Evolutionary conservation across 805 yeast genomes (phyloP), one percentile per base, ranked within the genome.

Genomic region (Metschnikowia noctiluminum): DNA sequence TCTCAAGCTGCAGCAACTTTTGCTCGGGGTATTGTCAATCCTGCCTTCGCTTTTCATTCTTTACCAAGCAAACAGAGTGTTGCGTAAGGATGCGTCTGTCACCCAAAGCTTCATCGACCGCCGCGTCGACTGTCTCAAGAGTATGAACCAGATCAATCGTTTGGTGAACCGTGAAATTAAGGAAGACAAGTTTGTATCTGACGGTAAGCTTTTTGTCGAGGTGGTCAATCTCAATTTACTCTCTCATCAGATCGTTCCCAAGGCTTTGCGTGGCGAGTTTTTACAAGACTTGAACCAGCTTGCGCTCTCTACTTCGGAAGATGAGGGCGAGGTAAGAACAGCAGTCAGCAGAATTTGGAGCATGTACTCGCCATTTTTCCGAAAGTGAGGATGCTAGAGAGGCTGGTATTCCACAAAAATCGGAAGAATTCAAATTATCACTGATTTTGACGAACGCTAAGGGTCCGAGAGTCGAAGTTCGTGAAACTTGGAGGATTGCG

Each of bases 11-110:
- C 99, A 92, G 69, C 96, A 94, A 63, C 77, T 92, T 46, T 94
- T 94, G n/a, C 89, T 92, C 70, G 97, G 96, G 0, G 71, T 89
- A 21, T 87, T 94, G 27, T 96, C 97, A 1, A 84, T 94, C 3
- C 79, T 91, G 15, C 99, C 99, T 0, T 78, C 92, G 44, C 57
- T 81, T 21, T 56, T 89, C 46, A 78, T 85, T 13, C 53, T 84
- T 1, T 78, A 83, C 65, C 77, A 78, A 52, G 43, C 73, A 5
- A 55, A 71, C 43, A 66, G 58, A 28, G 71, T 36, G 40, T 58
- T 44, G 35, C 62, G 36, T 55, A 56, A 50, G 69, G 70, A 38
- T 63, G 59, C 59, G 65, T 56, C 57, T 48, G 63, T 59, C 48
- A 62, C 59, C 61, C 71, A 47, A 60, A 66, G 56, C 55, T 62